A percentile compares a stretch with the other conserved stretches of the same genome.
These are phyloP conservation scores for Rhizophagus sp. DNA, from an alignment of 192 early-diverging fungal genomes.

Conservation along the genomic window DNA sequence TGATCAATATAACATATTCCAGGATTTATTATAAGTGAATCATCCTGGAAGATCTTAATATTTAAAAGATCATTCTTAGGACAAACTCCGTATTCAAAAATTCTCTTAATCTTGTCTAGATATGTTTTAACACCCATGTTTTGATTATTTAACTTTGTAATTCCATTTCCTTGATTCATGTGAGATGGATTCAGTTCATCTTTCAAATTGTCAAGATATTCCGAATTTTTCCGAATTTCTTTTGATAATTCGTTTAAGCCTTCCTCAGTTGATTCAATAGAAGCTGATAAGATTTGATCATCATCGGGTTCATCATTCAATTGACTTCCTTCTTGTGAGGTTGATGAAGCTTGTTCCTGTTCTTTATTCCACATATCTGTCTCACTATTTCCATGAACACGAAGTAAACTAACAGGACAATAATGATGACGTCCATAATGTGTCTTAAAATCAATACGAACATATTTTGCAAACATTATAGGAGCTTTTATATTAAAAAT, in stretches of 20 bases:
- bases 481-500: conserved; percentile 79
- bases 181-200: background rate
- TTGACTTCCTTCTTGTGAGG: conserved; percentile 41
- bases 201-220: background rate
- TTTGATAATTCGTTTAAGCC: conserved; percentile 21
- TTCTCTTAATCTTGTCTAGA: background rate
- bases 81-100: background rate
- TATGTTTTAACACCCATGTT: background rate
- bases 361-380: conserved; percentile 83
- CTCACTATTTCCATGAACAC: conserved; percentile 90
- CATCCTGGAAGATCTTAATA: background rate
- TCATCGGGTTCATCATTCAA: conserved; percentile 34
- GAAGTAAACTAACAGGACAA: conserved; percentile 86
- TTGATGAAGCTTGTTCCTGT: conserved; percentile 41
- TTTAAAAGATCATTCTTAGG: background rate
- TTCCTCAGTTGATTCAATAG: background rate
- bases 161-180: background rate
- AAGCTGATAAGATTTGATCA: background rate
- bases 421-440: conserved; percentile 93
- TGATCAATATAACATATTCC: conserved; percentile 1
- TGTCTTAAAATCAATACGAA: conserved; percentile 84
- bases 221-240: conserved; percentile 5
- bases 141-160: background rate
- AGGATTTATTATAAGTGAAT: background rate
- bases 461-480: conserved; percentile 78